Base-by-base conservation (phyloP, 2,329 filamentous ascomycete genomes). In the Aspergillus oerlinghausenensis region DNA sequence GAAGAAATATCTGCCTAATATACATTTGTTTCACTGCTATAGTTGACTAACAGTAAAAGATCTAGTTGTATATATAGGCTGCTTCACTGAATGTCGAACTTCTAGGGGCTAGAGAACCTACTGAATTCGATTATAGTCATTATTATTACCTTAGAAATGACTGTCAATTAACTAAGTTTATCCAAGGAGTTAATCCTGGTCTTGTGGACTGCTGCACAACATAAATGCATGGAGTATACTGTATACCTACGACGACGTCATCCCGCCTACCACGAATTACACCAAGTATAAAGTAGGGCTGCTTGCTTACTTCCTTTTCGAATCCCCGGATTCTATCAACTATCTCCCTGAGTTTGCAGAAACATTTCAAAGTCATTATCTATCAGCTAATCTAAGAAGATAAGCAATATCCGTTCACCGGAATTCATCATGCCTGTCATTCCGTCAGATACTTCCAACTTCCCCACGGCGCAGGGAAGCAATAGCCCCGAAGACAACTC, bases 381-480 rank as follows among this genome's bases (percentile, higher is more conserved):
- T 23, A 38, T 49, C 50, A 21, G 47, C 17, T 17, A 19, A 55
- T 43, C 21, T 10, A 19, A 23, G 23, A 47, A 25, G 23, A 23
- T 47, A 47, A 11, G 3, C 43, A 47, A 19, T 17, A 47, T 47
- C 43, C 11, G 6, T 38, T 17, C 14, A 38, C 5, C 5, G 5
- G 29, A 5, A 23, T 7, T 25, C 59, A 66, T 28, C 1, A 72
- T 72, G 70, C 69, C 70, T 29, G 59, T 70, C 55, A 63, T 72
- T 28, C 67, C 69, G 21, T 52, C 53, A 8, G 62, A 70, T 3
- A 55, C 67, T 11, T 60, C 63, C n/a, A 62, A 63, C 47, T 66
- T 66, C 51, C 63, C 64, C 28, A 56, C 63, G n/a, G 55, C 54
- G 14, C 54, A 65, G 49, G 64, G 56, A 52, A 54, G 49, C 51